Percentiles rank a stretch among this genome's conserved stretches.
Conservation (phyloP, 768 basidiomycete species). For the Suillus spraguei region DNA sequence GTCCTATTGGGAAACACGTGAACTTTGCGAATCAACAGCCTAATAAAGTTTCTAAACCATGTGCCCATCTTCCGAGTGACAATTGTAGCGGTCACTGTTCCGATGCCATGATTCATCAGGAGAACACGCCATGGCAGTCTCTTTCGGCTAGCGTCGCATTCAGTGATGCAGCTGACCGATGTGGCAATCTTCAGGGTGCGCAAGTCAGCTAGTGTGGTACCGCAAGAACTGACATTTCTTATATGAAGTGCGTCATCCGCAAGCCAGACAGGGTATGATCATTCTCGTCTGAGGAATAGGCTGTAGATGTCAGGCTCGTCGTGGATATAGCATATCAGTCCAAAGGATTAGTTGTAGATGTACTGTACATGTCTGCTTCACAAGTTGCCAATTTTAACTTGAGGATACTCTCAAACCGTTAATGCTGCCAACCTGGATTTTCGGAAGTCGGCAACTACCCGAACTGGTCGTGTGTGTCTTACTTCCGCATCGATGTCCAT, state of each 20-base stretch:
- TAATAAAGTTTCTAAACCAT: neutral
- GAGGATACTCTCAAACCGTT: neutral
- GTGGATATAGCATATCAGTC: neutral
- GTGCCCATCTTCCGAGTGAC: neutral
- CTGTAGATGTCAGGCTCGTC: no score
- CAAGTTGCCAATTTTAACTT: neutral
- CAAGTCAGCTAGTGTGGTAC: conserved; percentile 8
- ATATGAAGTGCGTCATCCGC: neutral
- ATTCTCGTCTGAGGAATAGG: neutral
- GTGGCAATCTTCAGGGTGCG: neutral
- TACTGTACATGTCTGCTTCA: neutral
- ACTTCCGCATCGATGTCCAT: neutral
- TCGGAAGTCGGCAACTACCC: neutral
- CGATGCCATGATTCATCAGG: neutral
- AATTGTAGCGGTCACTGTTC: conserved; percentile 13
- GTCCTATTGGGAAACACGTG: conserved; percentile 2
- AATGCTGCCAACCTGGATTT: neutral
- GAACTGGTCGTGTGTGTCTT: neutral
- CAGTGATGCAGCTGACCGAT: neutral
- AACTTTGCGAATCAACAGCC: neutral
- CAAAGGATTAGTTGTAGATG: neutral
- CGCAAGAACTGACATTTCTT: neutral
- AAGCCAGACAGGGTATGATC: neutral
- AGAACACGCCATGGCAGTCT: neutral
- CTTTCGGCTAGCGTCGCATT: neutral